Evolutionary conservation across 768 basidiomycete genomes (phyloP), one percentile per base, ranked within the genome.

Genomic region (Boletus pseudopeckii): DNA sequence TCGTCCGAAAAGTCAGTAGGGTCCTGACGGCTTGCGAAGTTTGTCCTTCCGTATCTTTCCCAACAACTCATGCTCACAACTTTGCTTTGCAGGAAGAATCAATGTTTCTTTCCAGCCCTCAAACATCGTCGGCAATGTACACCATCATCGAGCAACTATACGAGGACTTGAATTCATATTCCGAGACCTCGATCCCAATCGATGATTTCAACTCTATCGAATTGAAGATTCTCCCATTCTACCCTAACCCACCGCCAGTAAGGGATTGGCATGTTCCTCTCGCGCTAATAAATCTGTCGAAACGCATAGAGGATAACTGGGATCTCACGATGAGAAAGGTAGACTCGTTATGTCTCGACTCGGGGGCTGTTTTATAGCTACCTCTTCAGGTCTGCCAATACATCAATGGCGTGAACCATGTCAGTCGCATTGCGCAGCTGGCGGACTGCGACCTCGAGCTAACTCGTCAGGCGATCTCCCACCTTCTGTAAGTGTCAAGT

Each of bases 201-300:
- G 91, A 97, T 69, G 81, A 82, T 41, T 93, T 93, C 76, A 97
- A 95, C 66, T 92, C 93, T 2, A 88, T 98, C 51, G 95, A 98
- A 66, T 72, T 99, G 59, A 95, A 96, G 69, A 90, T 98, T 41
- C 93, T 98, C 56, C 96, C 97, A 0, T 96, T 94, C 72, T 95
- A 95, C 61, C 93, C 92, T 20, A 98, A 98, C 62, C 96, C 97
- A 17, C 88, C 88, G 0, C 75, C 78, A 4, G 91, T 98, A 13
- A 82, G 86, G 58, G 91, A 97, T 63, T 99, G 97, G 97, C 86
- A 90, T 75, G 97, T 98, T 2, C 97, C 97, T 1, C 75, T 98
- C 7, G 84, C 93, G 1, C 77, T 98, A 7, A 90, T 97, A 54
- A 87, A 91, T 63, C 75, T 98, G 30, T 75, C 81, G 1, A 89